Evolutionary conservation across 2,329 filamentous ascomycete species (phyloP), one percentile per base, ranked within the genome.

Genomic region (Pestalotiopsis sp.): DNA sequence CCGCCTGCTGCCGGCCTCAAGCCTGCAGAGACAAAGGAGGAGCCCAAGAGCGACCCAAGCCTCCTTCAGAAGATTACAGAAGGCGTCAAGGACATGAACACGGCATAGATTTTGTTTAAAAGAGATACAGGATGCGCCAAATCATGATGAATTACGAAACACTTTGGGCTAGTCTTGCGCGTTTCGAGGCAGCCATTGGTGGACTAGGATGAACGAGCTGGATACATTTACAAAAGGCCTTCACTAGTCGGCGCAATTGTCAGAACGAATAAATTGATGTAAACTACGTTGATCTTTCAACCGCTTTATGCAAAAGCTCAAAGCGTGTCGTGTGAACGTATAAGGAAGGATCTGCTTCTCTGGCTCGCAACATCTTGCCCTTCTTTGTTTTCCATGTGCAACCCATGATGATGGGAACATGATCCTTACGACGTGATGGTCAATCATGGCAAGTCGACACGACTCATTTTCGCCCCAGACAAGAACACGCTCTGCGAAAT

Each of bases 1-100:
- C 83, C 89, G 77, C 74, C 91, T 80, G 69, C 84, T 75, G 79
- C 81, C 74, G 71, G 81, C 76, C 73, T 82, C 78, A 73, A 79
- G 62, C 74, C 58, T 7, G 76, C 79, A 3, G 76, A 76, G 56
- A 66, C 69, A 17, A 71, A 75, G 44, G 68, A 70, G 39, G 58
- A 64, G 9, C 11, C 13, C 5, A 68, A 70, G 40, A 62, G 60
- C 26, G 68, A 72, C 67, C 61, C 66, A 30, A 66, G 68, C 44
- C 44, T 70, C 6, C 65, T 73, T 5, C 70, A 70, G 24, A 63
- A 65, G 24, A 68, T 75, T 48, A 71, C 73, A n/a, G 71, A 74
- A 44, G 72, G 72, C 1, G 69, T 72, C 10, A 72, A 74, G 69
- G 66, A 70, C 22, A 67, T 73, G 67, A 62, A 66, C 24, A 68